A percentile compares a stretch with the other conserved stretches of the same genome.
Evolutionary conservation across 1,284 basidiomycete genomes (phyloP).

Genomic region (Apiotrichum domesticum): DNA sequence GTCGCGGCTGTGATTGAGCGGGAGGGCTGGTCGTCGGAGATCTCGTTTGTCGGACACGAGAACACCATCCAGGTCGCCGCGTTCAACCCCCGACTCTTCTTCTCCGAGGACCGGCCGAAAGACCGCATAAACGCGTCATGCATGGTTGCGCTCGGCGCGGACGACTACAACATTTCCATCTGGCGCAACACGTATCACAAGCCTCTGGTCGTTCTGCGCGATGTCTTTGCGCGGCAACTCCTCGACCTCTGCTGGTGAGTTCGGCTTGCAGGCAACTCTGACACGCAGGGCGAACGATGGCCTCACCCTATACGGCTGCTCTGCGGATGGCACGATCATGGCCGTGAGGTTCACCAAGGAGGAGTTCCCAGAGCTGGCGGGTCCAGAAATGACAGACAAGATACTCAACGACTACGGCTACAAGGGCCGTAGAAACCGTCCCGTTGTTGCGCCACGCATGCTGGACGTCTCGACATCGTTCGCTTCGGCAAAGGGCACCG

Average conservation of each 20-base stretch:
- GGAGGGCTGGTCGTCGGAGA: constrained; percentile 77
- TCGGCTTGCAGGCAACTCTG: constrained; percentile 32
- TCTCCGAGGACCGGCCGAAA: constrained; percentile 54
- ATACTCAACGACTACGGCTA: constrained; percentile 78
- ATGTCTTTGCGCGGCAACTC: constrained; percentile 89
- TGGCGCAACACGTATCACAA: constrained; percentile 88
- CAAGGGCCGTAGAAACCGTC: constrained; percentile 17
- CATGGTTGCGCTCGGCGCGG: constrained; percentile 81
- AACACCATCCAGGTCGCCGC: constrained; percentile 96
- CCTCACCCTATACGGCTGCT: constrained; percentile 84
- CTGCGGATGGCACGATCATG: constrained; percentile 88
- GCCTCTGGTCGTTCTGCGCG: constrained; percentile 84
- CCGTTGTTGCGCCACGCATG: constrained; percentile 2
- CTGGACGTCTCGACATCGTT: constrained; percentile 21
- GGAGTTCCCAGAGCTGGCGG: constrained; percentile 78
- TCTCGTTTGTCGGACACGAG: constrained; percentile 92
- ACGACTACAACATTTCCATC: constrained; percentile 71
- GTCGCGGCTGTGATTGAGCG: constrained; percentile 91
- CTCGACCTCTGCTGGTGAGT: constrained; percentile 83
- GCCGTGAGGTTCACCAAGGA: constrained; percentile 73
- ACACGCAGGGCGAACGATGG: constrained; percentile 79
- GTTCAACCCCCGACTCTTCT: constrained; percentile 88
- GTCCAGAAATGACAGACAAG: constrained; percentile 63
- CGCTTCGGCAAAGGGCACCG: constrained; percentile 2
- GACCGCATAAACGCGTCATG: constrained; percentile 35